phyloP scores from a whole-genome alignment of 2,329 filamentous ascomycete species.

The Trichothecium sympodiale region DNA sequence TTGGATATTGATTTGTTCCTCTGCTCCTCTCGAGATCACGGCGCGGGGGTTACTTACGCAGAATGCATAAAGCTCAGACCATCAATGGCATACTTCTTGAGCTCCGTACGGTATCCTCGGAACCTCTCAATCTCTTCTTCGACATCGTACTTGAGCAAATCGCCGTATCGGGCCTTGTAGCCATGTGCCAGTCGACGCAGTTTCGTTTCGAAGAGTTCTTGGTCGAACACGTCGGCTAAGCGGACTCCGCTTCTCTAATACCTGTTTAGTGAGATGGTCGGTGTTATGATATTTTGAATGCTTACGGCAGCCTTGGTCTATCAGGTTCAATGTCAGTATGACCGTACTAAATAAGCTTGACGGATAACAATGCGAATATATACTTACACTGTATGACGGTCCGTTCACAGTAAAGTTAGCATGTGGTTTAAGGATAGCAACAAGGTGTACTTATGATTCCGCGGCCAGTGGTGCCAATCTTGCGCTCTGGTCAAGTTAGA shows the following conservation, averaged over 20 bases:
- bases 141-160: conserved; percentile 52
- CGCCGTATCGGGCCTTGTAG: conserved; percentile 56
- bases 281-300: background rate
- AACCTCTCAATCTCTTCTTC: conserved; percentile 58
- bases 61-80: conserved; percentile 51
- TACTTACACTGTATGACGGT: conserved; percentile 2
- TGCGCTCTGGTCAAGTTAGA: conserved; percentile 1
- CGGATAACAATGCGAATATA: background rate
- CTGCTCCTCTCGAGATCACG: too few relatives aligned
- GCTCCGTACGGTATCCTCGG: conserved; percentile 43
- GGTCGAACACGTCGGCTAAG: conserved; percentile 57
- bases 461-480: conserved; percentile 4
- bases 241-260: conserved; percentile 50
- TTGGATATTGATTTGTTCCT: too few relatives aligned
- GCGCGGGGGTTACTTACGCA: too few relatives aligned
- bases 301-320: conserved; percentile 2
- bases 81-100: conserved; percentile 54
- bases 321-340: too few relatives aligned
- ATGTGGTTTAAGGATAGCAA: too few relatives aligned
- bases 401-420: too few relatives aligned
- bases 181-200: conserved; percentile 48
- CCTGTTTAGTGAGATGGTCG: background rate
- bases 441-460: too few relatives aligned
- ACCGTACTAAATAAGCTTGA: background rate
- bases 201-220: conserved; percentile 54